Evolutionary conservation across 345 rosid genomes (phyloP), one percentile per base, ranked within the genome.

Genomic region (Salix koriyanagi): DNA sequence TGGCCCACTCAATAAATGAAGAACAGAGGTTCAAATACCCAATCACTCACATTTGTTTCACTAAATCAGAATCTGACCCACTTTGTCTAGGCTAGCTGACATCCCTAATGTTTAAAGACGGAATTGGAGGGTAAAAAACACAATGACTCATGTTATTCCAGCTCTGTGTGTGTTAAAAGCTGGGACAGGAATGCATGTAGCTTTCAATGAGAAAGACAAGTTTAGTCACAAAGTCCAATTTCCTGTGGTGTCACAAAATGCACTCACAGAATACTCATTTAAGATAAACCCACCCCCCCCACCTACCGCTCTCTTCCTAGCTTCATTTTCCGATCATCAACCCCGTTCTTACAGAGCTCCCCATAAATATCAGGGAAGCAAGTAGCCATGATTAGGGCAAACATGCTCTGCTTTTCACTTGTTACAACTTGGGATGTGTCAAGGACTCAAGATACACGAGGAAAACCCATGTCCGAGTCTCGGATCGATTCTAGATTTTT

Each of bases 61-160:
- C 88, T 77, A 69, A 50, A 73, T 79, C 75, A 79, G 76, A 67
- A 73, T 67, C 54, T 79, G 76, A n/a, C 80, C 79, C 86, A 41
- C 73, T 65, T 61, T 23, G 32, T 52, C 82, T 18, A 14, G 69
- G 14, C 44, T 41, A 73, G 69, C 13, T 34, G 41, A 25, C 23
- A 30, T 16, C 23, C 5, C 28, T 48, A 2, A 60, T 6, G 23
- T 5, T 6, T 42, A 48, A 42, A 61, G 7, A 72, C 18, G 39
- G 12, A 36, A 66, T 56, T 37, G 64, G 14, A 11, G 23, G 21
- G 25, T 3, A 28, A 39, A 37, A 71, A 70, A 42, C 28, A 25
- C 23, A 11, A 12, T 36, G 30, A 8, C 48, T 67, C 46, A 73
- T 52, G 75, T 69, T 67, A 61, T 73, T 71, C 32, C 58, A 28